Conservation (phyloP, 2,329 filamentous ascomycete species). For the Penicillium italicum region DNA sequence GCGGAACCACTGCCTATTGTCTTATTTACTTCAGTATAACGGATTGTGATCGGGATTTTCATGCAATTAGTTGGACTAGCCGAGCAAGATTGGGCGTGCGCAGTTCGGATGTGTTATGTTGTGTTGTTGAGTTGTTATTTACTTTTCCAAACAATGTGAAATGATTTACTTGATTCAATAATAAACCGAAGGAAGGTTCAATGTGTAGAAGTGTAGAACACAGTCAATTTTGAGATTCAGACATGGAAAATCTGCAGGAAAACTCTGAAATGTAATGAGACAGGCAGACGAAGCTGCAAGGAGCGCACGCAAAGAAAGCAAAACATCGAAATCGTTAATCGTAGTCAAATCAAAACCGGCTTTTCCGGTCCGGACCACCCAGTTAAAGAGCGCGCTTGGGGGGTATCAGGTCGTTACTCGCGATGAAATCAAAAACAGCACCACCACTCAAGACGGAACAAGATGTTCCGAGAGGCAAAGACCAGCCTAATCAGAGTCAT, state of each 20-base stretch:
- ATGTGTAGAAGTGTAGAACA: too few relatives aligned
- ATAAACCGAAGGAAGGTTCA: background rate
- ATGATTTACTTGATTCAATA: background rate
- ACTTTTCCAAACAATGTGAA: background rate
- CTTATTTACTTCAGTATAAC: background rate
- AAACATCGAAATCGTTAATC: conserved; percentile 21
- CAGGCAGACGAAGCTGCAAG: background rate
- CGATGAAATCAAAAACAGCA: conserved; percentile 5
- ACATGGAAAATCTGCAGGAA: background rate
- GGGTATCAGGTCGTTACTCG: conserved; percentile 25
- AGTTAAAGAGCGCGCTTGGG: conserved; percentile 15
- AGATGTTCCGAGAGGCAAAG: background rate
- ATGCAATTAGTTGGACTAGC: background rate
- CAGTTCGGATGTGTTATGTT: background rate
- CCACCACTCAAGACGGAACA: background rate
- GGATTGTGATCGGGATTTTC: background rate
- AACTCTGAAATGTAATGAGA: background rate
- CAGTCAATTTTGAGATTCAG: background rate
- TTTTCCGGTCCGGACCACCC: conserved; percentile 6
- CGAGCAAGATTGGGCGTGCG: background rate
- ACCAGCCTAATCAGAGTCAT: conserved; percentile 28
- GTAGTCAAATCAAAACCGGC: conserved; percentile 12
- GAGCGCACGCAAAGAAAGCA: conserved; percentile 1
- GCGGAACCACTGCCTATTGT: background rate
- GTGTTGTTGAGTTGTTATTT: conserved; percentile 2